Base-by-base conservation (phyloP, 1,139 yeast species). In the Blastobotrys aristatus region DNA sequence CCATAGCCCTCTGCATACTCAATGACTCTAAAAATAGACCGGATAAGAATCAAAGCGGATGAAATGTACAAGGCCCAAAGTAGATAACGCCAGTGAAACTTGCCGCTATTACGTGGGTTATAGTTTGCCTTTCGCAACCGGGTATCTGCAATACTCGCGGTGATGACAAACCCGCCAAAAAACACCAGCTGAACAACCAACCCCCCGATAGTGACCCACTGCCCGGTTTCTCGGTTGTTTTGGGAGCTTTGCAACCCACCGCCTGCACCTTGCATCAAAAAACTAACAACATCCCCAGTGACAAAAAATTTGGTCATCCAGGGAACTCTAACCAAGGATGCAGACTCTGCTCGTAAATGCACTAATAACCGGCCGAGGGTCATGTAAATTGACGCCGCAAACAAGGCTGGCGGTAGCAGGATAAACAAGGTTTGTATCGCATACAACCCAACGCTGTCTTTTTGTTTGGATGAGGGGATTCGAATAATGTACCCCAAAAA, bases 371-470 rank as follows among this genome's bases (percentile, higher is more conserved):
- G 61, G 17, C 73, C 74, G 46, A 74, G 67, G 2, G 65, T 44
- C 77, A 74, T 73, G 56, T 74, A 74, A 40, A 72, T 65, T 1
- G 75, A 60, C 1, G 76, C 77, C 0, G 77, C 73, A 50, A 66
- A 65, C 39, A 74, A 58, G 1, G 74, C 65, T 2, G 79, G 77
- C 0, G 77, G 73, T 24, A 74, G 59, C 40, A 73, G 60, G 27
- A 73, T 53, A 24, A 70, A 57, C 8, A 69, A 56, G 0, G 69
- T 50, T 53, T 73, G 76, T 5, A 64, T 54, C 33, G 70, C 62
- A 52, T 66, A 74, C 1, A 72, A 64, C 0, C 54, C 55, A 16
- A 68, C 51, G 1, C 49, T 44, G 3, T 49, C 47, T 5, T 53
- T 51, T 13, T 58, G 43, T 3, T 46, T 37, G 27, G 58, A 50